Evolutionary conservation across 2,329 filamentous ascomycete species (phyloP).

Genomic region (Macrophomina pseudophaseolina): DNA sequence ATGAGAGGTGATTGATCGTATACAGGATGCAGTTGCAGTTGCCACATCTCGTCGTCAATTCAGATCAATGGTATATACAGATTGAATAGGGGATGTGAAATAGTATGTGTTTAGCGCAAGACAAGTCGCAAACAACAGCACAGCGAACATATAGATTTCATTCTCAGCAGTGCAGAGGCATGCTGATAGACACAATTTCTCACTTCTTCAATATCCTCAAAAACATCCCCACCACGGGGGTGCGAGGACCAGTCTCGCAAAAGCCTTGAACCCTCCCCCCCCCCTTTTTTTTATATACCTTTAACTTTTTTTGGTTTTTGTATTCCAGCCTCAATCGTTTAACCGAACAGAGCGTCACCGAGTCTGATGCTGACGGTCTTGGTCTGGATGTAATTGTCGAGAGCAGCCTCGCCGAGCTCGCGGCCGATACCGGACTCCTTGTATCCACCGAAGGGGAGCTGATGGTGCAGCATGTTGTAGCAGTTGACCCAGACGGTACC

Average conservation of each 20-base stretch:
- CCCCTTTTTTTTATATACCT: not conserved
- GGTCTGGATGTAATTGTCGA: conserved; percentile 53
- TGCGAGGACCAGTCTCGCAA: not conserved
- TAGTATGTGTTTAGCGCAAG: too few relatives aligned
- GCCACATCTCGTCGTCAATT: not conserved
- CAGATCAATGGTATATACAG: not conserved
- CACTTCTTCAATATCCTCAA: too few relatives aligned
- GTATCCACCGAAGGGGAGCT: conserved; percentile 61
- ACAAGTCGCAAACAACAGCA: not conserved
- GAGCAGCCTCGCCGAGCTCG: conserved; percentile 56
- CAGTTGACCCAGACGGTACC: conserved; percentile 72
- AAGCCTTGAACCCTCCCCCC: not conserved
- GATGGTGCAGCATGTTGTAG: conserved; percentile 75
- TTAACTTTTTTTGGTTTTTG: not conserved
- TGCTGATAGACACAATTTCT: too few relatives aligned
- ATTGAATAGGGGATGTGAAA: too few relatives aligned
- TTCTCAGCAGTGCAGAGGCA: too few relatives aligned
- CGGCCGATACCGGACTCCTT: conserved; percentile 57
- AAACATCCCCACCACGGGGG: not conserved
- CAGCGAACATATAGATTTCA: not conserved
- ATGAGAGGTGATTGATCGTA: too few relatives aligned
- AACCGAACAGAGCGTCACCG: conserved; percentile 53
- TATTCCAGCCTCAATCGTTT: not conserved
- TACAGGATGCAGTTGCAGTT: not conserved
- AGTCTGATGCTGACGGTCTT: conserved; percentile 55